Percentiles rank a stretch among this genome's conserved stretches.
phyloP scores from a whole-genome alignment of 2,329 filamentous ascomycete species.

The Colletotrichum siamense region DNA sequence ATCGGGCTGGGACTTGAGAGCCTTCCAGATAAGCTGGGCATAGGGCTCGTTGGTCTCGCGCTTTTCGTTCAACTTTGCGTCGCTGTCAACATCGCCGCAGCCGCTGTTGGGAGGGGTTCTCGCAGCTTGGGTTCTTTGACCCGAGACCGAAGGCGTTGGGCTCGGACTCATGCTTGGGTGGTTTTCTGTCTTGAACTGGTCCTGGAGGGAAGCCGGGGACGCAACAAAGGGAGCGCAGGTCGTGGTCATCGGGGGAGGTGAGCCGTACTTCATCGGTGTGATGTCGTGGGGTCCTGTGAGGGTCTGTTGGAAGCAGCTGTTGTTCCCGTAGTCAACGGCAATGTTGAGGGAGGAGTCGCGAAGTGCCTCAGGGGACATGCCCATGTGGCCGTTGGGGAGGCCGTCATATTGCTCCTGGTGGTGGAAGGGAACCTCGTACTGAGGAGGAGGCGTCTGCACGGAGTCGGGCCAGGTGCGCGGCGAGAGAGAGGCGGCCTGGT shows the following conservation, averaged over 20 bases:
- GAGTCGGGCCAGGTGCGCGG: conserved; percentile 37
- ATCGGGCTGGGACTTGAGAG: conserved; percentile 70
- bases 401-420: conserved; percentile 1
- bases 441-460: neutral
- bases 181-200: neutral
- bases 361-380: conserved; percentile 3
- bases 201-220: neutral
- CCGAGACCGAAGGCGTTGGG: neutral
- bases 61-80: neutral
- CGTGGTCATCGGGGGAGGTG: neutral
- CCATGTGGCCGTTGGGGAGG: neutral
- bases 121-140: neutral
- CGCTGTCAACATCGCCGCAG: neutral
- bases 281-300: neutral
- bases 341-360: conserved; percentile 1
- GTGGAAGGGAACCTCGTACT: conserved; percentile 10
- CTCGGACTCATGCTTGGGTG: neutral
- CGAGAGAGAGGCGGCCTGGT: conserved; percentile 34
- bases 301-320: neutral
- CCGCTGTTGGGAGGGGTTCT: neutral
- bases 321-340: neutral
- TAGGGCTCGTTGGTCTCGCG: conserved; percentile 68
- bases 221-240: neutral
- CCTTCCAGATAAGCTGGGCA: conserved; percentile 79
- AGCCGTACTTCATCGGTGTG: neutral